Base-by-base conservation (phyloP, 257 asterid species). In the Salvia hispanica region DNA sequence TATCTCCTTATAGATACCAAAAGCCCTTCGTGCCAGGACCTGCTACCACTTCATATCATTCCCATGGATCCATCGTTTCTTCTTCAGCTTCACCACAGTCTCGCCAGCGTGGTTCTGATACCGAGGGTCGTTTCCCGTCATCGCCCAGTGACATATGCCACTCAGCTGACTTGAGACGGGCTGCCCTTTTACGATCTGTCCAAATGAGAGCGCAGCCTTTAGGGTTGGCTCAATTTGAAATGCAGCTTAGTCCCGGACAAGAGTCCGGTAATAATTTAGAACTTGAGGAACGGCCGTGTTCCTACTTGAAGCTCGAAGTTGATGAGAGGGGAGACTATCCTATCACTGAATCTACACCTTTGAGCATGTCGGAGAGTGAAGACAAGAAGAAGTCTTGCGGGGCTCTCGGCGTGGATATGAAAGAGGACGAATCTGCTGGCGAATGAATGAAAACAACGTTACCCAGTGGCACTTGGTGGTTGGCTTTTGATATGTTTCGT, bases 61-160 rank as follows among this genome's bases (percentile, higher is more conserved):
- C 88, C 40, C 85, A 80, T 39, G 69, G 71, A 55, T 58, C 77
- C 46, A 57, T 76, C 62, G 34, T 57, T 48, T 74, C 95, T 14
- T 73, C 88, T 3, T 58, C 73, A 44, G 34, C 84, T 36, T 64
- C 92, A 8, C 53, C 95, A 33, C 92, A 79, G 71, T 72, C 91
- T 45, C 97, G 96, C 16, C 96, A 88, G 70, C 88, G 96, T 40
- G 88, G 92, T 60, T 84, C 97, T 7, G 99, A 94, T 67, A 83
- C 88, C 0, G 99, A 94, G 82, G 95, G 93, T 1, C 89, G 96
- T 5, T 91, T 91, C 72, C 99, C 99, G 9, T 88, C 99, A 25
- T 94, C 97, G 11, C 99, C 99, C 4, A 94, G 97, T 53, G 99
- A 94, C 74, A 91, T 94, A 69, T 94, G 98, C 85, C 99, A 94